phyloP scores from a whole-genome alignment of 768 basidiomycete genomes.

The Tulasnella sp. region DNA sequence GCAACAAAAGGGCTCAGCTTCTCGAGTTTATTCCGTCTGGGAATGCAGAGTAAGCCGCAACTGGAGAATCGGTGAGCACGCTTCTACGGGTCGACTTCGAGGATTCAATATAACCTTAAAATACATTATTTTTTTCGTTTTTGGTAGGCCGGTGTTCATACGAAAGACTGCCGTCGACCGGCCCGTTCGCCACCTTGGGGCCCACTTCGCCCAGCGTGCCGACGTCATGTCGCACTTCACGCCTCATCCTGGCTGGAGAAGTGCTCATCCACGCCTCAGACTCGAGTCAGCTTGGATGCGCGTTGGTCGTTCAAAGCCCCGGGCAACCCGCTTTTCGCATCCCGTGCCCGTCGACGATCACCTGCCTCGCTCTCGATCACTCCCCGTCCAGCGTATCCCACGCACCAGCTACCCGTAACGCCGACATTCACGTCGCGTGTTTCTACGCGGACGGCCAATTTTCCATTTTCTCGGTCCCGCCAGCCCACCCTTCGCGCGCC shows the following conservation, averaged over 20 bases:
- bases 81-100: too few relatives aligned
- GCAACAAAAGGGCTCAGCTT: background rate
- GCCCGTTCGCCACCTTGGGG: background rate
- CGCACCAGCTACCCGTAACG: slow-evolving; percentile 30
- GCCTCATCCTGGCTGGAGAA: slow-evolving; percentile 15
- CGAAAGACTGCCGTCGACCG: background rate
- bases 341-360: slow-evolving; percentile 40
- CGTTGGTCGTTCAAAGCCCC: background rate
- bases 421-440: slow-evolving; percentile 45
- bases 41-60: slow-evolving; percentile 17
- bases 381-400: slow-evolving; percentile 47
- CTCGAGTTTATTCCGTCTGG: background rate
- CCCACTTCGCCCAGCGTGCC: background rate
- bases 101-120: background rate
- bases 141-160: background rate
- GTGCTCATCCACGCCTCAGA: background rate
- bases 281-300: background rate
- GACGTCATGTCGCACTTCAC: background rate
- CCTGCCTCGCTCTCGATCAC: slow-evolving; percentile 70
- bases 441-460: slow-evolving; percentile 72
- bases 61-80: slow-evolving; percentile 14
- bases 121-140: background rate
- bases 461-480: slow-evolving; percentile 52
- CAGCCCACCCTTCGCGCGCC: slow-evolving; percentile 43
- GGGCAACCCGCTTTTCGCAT: background rate